phyloP scores from a whole-genome alignment of 306 rosid genomes.

The Gastrolobium bilobum region DNA sequence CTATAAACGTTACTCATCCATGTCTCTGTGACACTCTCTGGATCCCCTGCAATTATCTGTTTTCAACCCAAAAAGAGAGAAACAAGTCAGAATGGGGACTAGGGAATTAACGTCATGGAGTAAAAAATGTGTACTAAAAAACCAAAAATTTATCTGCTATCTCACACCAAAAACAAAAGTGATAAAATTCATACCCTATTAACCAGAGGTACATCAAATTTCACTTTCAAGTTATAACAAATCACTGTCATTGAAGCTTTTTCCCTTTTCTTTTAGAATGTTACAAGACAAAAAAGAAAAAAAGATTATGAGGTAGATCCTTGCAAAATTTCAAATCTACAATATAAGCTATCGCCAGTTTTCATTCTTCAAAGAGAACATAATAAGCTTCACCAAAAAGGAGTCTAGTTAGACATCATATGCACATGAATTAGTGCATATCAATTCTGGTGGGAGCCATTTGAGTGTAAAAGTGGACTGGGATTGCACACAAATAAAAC shows the following conservation, averaged over 20 bases:
- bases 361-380: slow-evolving; percentile 6
- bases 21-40: slow-evolving; percentile 89
- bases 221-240: slow-evolving; percentile 4
- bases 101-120: background rate
- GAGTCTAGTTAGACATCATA: no score
- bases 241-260: background rate
- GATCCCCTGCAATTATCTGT: slow-evolving; percentile 97
- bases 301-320: background rate
- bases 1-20: slow-evolving; percentile 97
- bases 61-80: slow-evolving; percentile 38
- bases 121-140: background rate
- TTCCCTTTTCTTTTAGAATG: background rate
- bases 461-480: no score
- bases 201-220: slow-evolving; percentile 24
- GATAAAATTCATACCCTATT: background rate
- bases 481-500: no score
- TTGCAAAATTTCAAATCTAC: slow-evolving; percentile 16
- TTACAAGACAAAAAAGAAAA: background rate
- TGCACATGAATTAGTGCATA: no score
- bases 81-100: slow-evolving; percentile 28
- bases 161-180: background rate
- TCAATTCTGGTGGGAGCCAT: no score
- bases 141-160: background rate
- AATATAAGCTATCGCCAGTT: background rate
- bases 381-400: background rate